phyloP scores from a whole-genome alignment of 768 basidiomycete genomes.

The Suillus weaverae region DNA sequence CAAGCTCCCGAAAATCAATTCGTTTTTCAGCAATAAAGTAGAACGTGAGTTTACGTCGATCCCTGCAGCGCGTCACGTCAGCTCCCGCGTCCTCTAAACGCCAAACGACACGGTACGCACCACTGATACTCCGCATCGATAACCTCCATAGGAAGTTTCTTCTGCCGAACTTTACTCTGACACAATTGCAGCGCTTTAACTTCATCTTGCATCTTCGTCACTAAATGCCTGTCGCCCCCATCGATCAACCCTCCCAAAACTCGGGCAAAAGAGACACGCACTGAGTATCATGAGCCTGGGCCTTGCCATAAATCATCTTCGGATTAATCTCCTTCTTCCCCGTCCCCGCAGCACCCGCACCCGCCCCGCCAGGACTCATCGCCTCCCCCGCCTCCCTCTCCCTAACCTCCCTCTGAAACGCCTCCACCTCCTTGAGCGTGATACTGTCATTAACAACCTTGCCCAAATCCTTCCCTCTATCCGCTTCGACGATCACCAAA shows the following conservation, averaged over 20 bases:
- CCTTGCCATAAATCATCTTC: slow-evolving; percentile 94
- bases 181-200: slow-evolving; percentile 89
- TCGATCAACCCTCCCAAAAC: slow-evolving; percentile 7
- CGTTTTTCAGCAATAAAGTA: slow-evolving; percentile 96
- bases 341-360: slow-evolving; percentile 34
- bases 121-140: slow-evolving; percentile 99
- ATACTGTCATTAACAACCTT: slow-evolving; percentile 91
- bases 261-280: slow-evolving; percentile 35
- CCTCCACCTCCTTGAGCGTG: slow-evolving; percentile 86
- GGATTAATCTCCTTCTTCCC: slow-evolving; percentile 91
- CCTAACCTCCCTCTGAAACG: slow-evolving; percentile 80
- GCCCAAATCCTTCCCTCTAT: slow-evolving; percentile 90
- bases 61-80: slow-evolving; percentile 50
- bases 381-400: slow-evolving; percentile 46
- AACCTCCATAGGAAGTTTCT: slow-evolving; percentile 97
- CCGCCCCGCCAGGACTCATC: slow-evolving; percentile 49
- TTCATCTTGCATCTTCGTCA: slow-evolving; percentile 88
- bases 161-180: slow-evolving; percentile 87
- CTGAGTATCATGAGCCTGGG: slow-evolving; percentile 80
- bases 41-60: slow-evolving; percentile 96
- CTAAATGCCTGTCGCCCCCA: slow-evolving; percentile 54
- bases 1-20: slow-evolving; percentile 95
- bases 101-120: slow-evolving; percentile 43
- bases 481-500: slow-evolving; percentile 94
- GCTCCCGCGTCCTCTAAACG: neutral